Evolutionary conservation across 345 rosid genomes (phyloP), one percentile per base, ranked within the genome.

Genomic region (Limnanthes douglasii): DNA sequence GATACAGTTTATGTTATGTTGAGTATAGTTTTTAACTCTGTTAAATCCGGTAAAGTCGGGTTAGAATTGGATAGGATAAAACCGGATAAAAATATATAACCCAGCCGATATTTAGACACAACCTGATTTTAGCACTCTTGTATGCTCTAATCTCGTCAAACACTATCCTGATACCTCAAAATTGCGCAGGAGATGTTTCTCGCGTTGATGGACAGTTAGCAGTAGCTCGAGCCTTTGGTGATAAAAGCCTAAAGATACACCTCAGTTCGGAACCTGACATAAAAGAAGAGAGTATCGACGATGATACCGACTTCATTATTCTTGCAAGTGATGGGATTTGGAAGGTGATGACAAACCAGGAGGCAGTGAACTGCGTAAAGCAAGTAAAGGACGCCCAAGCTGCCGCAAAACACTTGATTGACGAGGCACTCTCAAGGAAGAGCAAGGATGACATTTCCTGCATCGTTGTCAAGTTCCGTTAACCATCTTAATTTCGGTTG

Each of bases 371-470:
- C 32, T 28, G 46, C 2, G 64, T 78, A 30, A 78, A 37, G 48
- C 50, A 61, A 34, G 31, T 70, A 33, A 75, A 86, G 59, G 96
- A 86, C 45, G 66, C 92, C 1, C 67, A 66, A 6, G 41, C 57
- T 6, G 96, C 94, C 0, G 86, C 96, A 3, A 75, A 64, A 56
- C 62, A 39, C 18, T 59, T 86, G 63, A 75, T 68, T 21, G 86
- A 75, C 2, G 66, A 63, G 21, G 97, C 97, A 0, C 31, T 77
- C 17, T 41, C 70, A 11, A 68, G 39, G 64, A 78, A 64, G 48
- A 81, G 94, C 51, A 81, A 72, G 66, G 97, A 86, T 45, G 97
- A 86, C 57, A 81, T 86, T 43, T 86, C 94, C 5, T 86, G 94
- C 69, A 58, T 86, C 34, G 85, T 86, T 51, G 92, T 86, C 16